Percentiles rank a stretch among this genome's conserved stretches.
Conservation (phyloP, 2,329 filamentous ascomycete genomes). For the Xylaria arbuscula region DNA sequence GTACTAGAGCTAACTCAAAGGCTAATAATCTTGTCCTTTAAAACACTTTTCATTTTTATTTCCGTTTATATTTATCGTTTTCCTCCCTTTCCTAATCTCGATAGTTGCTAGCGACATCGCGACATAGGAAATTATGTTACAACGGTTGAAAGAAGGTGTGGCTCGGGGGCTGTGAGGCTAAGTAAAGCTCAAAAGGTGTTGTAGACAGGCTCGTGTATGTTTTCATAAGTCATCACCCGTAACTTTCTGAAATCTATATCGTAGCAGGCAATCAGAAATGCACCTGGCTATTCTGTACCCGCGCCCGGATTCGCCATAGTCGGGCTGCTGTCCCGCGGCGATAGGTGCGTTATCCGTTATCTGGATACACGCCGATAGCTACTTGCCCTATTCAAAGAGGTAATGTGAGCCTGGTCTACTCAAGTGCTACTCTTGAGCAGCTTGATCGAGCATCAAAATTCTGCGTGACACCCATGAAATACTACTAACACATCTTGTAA, state of each 20-base stretch:
- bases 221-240: conserved; percentile 28
- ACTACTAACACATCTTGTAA: conserved; percentile 79
- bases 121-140: no score
- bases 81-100: no score
- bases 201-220: conserved; percentile 15
- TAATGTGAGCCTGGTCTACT: conserved; percentile 1
- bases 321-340: conserved; percentile 4
- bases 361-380: conserved; percentile 2
- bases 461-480: background rate
- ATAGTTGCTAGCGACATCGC: no score
- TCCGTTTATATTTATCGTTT: no score
- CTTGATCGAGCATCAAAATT: conserved; percentile 10
- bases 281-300: conserved; percentile 7
- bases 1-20: no score
- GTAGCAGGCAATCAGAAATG: conserved; percentile 21
- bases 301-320: conserved; percentile 1
- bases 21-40: no score
- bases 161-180: no score
- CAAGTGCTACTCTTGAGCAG: conserved; percentile 1
- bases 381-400: conserved; percentile 7
- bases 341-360: background rate
- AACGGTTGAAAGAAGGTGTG: no score
- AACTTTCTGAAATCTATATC: conserved; percentile 26
- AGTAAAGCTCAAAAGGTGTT: no score
- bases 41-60: no score